Conservation (phyloP, 2,329 filamentous ascomycete genomes). For the Microsporum canis region DNA sequence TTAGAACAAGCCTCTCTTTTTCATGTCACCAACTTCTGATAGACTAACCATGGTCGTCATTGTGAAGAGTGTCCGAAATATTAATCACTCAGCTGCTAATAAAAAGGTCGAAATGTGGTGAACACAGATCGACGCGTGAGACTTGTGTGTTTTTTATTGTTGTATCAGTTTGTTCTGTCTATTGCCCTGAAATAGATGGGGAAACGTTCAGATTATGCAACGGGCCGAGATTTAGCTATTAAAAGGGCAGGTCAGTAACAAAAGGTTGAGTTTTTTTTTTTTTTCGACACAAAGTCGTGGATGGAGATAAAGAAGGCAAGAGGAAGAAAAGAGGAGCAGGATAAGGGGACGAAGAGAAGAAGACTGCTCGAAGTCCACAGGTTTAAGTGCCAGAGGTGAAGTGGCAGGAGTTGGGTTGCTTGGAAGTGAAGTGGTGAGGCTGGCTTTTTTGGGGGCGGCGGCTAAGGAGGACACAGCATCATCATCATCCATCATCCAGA, state of each 20-base stretch:
- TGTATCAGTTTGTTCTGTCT: background rate
- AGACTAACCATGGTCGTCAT: conserved; percentile 54
- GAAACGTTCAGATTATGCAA: background rate
- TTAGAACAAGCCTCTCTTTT: background rate
- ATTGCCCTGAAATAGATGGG: background rate
- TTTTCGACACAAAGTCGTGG: background rate
- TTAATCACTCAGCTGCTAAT: conserved; percentile 13
- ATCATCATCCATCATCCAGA: background rate
- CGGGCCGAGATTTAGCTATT: background rate
- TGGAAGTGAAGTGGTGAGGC: background rate
- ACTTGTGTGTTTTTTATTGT: background rate
- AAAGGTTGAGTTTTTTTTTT: background rate
- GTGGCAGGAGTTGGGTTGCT: background rate
- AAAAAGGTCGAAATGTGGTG: conserved; percentile 15
- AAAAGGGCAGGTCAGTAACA: background rate
- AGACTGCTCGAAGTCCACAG: background rate
- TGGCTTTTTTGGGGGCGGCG: background rate
- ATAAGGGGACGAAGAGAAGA: background rate
- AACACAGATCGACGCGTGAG: background rate
- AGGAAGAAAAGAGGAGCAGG: background rate
- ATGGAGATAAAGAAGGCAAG: background rate
- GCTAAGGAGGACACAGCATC: background rate
- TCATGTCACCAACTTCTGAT: background rate
- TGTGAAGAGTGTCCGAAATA: conserved; percentile 19
- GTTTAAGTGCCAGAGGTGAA: background rate